Evolutionary conservation across 176 grass and related monocot genomes (phyloP).

Genomic region (Avena sativa): DNA sequence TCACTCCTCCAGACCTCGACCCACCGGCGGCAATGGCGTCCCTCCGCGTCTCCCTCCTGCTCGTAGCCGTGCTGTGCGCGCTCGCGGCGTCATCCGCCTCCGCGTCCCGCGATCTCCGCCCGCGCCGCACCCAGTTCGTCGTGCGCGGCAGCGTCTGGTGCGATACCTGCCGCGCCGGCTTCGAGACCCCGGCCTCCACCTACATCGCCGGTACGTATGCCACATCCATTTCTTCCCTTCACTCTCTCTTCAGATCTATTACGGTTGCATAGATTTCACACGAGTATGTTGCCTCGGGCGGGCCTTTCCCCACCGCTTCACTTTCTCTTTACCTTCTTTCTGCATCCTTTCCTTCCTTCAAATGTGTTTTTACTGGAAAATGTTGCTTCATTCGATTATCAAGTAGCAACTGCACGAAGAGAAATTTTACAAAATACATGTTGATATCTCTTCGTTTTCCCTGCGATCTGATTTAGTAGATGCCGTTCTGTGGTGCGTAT

Average conservation of each 20-base stretch:
- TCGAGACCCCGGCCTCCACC: slow-evolving; percentile 91
- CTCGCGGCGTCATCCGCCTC: slow-evolving; percentile 17
- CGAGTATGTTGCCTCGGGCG: neutral
- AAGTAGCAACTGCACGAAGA: neutral
- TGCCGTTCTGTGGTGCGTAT: neutral
- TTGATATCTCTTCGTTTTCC: neutral
- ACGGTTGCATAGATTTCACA: neutral
- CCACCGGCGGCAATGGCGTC: slow-evolving; percentile 24
- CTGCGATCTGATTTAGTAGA: slow-evolving; percentile 19
- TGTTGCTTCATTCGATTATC: neutral
- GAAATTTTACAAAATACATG: neutral
- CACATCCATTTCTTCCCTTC: neutral
- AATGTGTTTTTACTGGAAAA: neutral
- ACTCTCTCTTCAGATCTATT: neutral
- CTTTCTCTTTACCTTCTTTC: neutral
- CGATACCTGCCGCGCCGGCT: slow-evolving; percentile 82
- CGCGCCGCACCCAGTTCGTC: slow-evolving; percentile 49
- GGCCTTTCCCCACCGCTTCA: neutral
- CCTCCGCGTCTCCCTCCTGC: slow-evolving; percentile 25
- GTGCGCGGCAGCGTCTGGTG: slow-evolving; percentile 90
- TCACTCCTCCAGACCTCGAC: neutral
- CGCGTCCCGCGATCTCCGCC: slow-evolving; percentile 49
- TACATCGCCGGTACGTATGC: slow-evolving; percentile 67
- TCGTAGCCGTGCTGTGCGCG: slow-evolving; percentile 18
- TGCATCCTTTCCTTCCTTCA: neutral